A percentile compares a stretch with the other conserved stretches of the same genome.
These are phyloP conservation scores for Corylus avellana DNA, from an alignment of 306 rosid species.

Conservation along the genomic window DNA sequence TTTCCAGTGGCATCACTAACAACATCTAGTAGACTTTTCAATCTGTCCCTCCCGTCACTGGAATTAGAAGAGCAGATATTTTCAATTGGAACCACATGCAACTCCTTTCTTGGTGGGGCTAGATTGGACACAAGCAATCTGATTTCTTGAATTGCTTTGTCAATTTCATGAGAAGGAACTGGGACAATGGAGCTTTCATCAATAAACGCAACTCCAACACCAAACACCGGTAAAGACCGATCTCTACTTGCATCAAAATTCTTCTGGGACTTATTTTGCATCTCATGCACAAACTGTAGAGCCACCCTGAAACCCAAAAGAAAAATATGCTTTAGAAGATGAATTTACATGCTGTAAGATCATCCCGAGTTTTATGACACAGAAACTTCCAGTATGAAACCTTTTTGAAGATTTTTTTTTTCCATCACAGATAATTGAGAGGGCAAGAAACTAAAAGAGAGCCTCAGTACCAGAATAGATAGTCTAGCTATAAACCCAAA, in stretches of 20 bases:
- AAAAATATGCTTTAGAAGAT: neutral
- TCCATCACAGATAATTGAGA: neutral
- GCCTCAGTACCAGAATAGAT: neutral
- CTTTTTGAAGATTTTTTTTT: neutral
- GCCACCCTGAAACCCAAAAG: constrained; percentile 59
- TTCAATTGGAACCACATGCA: constrained; percentile 72
- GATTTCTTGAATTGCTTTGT: constrained; percentile 47
- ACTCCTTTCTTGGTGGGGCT: constrained; percentile 59
- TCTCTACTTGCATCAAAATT: constrained; percentile 90
- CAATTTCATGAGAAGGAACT: constrained; percentile 43
- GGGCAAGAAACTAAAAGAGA: neutral
- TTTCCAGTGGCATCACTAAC: constrained; percentile 76
- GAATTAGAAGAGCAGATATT: constrained; percentile 50
- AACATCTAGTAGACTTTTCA: constrained; percentile 41
- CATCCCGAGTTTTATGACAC: neutral
- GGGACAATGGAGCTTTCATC: constrained; percentile 62
- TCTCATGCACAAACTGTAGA: constrained; percentile 79
- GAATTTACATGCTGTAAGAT: neutral
- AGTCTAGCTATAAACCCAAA: neutral
- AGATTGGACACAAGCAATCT: constrained; percentile 52
- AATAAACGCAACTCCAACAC: constrained; percentile 82
- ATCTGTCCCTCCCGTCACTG: constrained; percentile 50
- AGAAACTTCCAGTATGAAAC: neutral
- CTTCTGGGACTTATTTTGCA: constrained; percentile 78
- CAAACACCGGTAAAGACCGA: constrained; percentile 79